These are phyloP conservation scores for Penicillium sp. DNA, from an alignment of 2,329 filamentous ascomycete genomes.

Conservation along the genomic window DNA sequence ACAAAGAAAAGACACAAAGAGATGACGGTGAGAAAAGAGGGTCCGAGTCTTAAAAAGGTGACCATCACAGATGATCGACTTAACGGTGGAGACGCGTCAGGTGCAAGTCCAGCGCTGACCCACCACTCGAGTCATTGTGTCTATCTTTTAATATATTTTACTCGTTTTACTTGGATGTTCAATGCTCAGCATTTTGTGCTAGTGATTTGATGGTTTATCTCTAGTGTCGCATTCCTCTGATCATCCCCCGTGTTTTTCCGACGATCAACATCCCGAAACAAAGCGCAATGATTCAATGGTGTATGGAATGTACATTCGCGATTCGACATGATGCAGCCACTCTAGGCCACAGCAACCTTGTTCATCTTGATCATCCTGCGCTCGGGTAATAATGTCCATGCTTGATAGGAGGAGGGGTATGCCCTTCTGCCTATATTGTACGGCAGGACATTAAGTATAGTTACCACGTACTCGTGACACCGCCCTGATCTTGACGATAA, in stretches of 20 bases:
- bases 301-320: background rate
- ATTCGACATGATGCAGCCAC: constrained; percentile 1
- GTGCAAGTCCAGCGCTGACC: background rate
- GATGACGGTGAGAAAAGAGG: background rate
- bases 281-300: background rate
- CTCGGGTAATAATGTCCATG: background rate
- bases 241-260: background rate
- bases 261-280: background rate
- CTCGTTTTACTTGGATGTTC: background rate
- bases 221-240: background rate
- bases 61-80: constrained; percentile 4
- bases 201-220: background rate
- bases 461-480: background rate
- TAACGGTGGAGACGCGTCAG: background rate
- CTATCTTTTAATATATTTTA: background rate
- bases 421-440: background rate
- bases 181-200: background rate
- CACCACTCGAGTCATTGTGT: background rate
- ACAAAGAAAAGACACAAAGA: background rate
- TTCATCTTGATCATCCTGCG: background rate
- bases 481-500: background rate
- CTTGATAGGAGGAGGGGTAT: background rate
- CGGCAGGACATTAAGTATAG: background rate
- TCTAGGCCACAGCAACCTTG: background rate
- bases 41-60: background rate